These are phyloP conservation scores for Aspergillus novoparasiticus DNA, from an alignment of 2,329 filamentous ascomycete species.

Conservation along the genomic window DNA sequence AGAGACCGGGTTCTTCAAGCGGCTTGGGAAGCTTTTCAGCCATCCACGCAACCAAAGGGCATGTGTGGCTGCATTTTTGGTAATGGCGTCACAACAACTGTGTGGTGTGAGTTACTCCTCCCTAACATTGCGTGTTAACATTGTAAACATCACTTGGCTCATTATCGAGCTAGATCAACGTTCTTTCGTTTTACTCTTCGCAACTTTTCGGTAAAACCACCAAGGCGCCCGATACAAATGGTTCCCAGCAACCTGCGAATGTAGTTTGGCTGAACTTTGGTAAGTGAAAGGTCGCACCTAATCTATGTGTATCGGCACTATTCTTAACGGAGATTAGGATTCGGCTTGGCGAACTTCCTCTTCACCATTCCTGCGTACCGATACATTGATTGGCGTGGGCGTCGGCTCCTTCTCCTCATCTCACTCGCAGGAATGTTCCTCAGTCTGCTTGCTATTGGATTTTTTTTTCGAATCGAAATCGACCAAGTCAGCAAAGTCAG, in stretches of 20 bases:
- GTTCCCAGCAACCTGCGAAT: neutral
- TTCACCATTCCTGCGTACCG: constrained; percentile 32
- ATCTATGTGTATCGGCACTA: neutral
- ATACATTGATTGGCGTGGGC: constrained; percentile 31
- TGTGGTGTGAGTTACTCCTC: constrained; percentile 24
- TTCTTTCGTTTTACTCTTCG: constrained; percentile 34
- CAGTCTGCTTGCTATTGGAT: constrained; percentile 26
- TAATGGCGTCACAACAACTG: constrained; percentile 35
- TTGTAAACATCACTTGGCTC: neutral
- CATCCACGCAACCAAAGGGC: constrained; percentile 28
- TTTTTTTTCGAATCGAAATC: constrained; percentile 25
- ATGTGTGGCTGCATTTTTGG: constrained; percentile 28
- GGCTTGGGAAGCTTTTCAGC: constrained; percentile 24
- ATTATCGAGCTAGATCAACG: constrained; percentile 26
- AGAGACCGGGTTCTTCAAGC: constrained; percentile 18
- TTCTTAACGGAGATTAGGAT: constrained; percentile 15
- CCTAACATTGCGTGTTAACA: neutral
- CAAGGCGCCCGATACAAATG: constrained; percentile 9
- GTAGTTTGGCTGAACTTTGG: constrained; percentile 26
- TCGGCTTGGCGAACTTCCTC: constrained; percentile 32
- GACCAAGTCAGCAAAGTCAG: constrained; percentile 16
- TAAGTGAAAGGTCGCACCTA: constrained; percentile 8
- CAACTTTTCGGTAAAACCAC: constrained; percentile 20
- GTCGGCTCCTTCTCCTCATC: constrained; percentile 29
- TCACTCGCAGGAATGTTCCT: constrained; percentile 32